Base-by-base conservation (phyloP, 176 grass and related monocot species). In the Melocanna baccifera region DNA sequence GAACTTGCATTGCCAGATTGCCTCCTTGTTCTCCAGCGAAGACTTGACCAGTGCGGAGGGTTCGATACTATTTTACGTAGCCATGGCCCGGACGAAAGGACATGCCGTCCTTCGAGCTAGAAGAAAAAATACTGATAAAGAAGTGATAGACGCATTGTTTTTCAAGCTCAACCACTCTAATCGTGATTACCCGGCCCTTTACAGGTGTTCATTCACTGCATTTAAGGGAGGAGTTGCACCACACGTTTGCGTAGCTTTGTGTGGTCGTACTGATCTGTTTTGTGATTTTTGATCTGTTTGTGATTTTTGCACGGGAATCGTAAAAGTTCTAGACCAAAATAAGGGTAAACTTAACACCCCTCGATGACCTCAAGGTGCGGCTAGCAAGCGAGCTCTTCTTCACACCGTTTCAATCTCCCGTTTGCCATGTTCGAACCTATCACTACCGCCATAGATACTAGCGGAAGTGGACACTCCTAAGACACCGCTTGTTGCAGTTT, bases 391-490 rank as follows among this genome's bases (percentile, higher is more conserved):
- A 8, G 56, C 62, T 75, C 23, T 63, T 32, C 4, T n/a, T 15
- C 62, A 55, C 50, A 75, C 76, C 76, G 69, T 80, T 90, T 67
- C 84, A 40, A 7, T 22, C 79, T 59, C 65, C 67, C 58, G 77
- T 85, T 71, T 23, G 78, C 63, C 18, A 20, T 20, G n/a, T 6
- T 39, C 3, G 32, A 76, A 62, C 51, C 50, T 46, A 78, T 62
- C 69, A 23, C 13, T 34, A 26, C 40, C 9, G 47, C 41, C 77
- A 43, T 25, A 79, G 13, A 85, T 62, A 39, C 19, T 29, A 1
- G 22, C 36, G 9, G 63, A 73, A 77, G 22, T 20, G 32, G 53
- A 41, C 75, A 68, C 67, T 36, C n/a, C n/a, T n/a, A n/a, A n/a
- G n/a, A n/a, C n/a, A n/a, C n/a, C n/a, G n/a, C n/a, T n/a, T n/a